phyloP scores from a whole-genome alignment of 1,139 yeast species.

The Meyerozyma elateridarum region DNA sequence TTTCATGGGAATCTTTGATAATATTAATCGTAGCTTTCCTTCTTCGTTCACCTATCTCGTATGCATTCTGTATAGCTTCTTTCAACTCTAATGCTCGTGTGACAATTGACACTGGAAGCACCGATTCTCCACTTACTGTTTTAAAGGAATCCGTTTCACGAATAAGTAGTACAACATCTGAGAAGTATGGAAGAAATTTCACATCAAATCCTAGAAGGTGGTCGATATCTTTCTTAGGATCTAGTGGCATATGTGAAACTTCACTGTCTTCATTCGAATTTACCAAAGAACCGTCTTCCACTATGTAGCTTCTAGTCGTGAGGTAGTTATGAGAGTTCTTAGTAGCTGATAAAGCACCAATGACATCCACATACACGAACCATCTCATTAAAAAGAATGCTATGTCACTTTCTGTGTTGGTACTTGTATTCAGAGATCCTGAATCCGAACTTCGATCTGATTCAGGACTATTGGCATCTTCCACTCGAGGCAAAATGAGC shows the following conservation, averaged over 20 bases:
- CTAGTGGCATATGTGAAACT: constrained; percentile 11
- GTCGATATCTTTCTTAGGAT: constrained; percentile 46
- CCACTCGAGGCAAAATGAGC: constrained; percentile 11
- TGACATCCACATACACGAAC: constrained; percentile 68
- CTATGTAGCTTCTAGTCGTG: constrained; percentile 6
- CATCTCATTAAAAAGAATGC: constrained; percentile 62
- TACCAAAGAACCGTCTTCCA: constrained; percentile 14
- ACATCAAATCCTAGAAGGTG: constrained; percentile 57
- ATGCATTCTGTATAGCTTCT: constrained; percentile 28
- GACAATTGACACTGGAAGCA: constrained; percentile 32
- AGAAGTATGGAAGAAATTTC: constrained; percentile 45
- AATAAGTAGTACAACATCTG: constrained; percentile 42
- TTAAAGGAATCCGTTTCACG: constrained; percentile 27
- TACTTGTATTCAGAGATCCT: constrained; percentile 4
- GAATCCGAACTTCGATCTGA: constrained; percentile 7
- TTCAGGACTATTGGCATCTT: constrained; percentile 1
- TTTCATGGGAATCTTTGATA: constrained; percentile 17
- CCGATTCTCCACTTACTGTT: not conserved
- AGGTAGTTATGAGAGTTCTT: constrained; percentile 26
- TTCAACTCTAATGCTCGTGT: constrained; percentile 46
- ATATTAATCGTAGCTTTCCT: constrained; percentile 29
- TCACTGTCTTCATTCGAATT: constrained; percentile 11
- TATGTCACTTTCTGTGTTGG: constrained; percentile 36
- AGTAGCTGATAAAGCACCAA: constrained; percentile 53
- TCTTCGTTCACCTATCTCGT: constrained; percentile 31